Percentiles rank a stretch among this genome's conserved stretches.
phyloP scores from a whole-genome alignment of 2,329 filamentous ascomycete species.

The Xylariaceae sp. region DNA sequence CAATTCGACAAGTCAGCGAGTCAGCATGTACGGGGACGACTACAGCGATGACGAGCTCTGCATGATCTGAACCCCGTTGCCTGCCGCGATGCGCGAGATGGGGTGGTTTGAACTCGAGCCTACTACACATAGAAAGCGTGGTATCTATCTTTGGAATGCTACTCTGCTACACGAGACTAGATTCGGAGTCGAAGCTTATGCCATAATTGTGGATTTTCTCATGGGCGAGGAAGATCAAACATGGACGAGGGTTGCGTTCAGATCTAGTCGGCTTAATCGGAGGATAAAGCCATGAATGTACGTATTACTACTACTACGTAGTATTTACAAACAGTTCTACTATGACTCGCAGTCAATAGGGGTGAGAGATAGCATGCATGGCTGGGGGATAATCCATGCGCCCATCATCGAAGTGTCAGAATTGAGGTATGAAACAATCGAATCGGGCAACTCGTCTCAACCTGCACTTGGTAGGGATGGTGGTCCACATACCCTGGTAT shows the following conservation, averaged over 20 bases:
- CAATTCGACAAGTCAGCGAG: slow-evolving; percentile 12
- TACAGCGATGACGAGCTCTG: slow-evolving; percentile 33
- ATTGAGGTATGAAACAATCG: slow-evolving; percentile 21
- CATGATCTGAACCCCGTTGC: slow-evolving; percentile 1
- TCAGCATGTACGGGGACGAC: slow-evolving; percentile 12
- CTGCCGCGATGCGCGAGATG: background rate
- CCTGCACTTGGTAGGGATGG: background rate
- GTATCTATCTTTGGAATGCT: background rate
- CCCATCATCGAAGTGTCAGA: slow-evolving; percentile 11
- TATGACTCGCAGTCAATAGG: background rate
- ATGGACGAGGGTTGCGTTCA: background rate
- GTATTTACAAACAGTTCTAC: background rate
- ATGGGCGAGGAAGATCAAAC: background rate
- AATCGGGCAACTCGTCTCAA: slow-evolving; percentile 18
- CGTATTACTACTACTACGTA: too few species aligned
- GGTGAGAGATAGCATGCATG: background rate
- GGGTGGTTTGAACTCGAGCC: background rate
- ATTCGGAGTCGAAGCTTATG: background rate
- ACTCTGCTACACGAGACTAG: background rate
- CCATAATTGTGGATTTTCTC: background rate
- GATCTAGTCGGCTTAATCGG: background rate
- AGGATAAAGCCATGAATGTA: background rate
- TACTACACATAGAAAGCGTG: background rate
- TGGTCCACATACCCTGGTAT: background rate
- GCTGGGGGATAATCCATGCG: slow-evolving; percentile 15